Base-by-base conservation (phyloP, 306 rosid species). In the Senna tora region DNA sequence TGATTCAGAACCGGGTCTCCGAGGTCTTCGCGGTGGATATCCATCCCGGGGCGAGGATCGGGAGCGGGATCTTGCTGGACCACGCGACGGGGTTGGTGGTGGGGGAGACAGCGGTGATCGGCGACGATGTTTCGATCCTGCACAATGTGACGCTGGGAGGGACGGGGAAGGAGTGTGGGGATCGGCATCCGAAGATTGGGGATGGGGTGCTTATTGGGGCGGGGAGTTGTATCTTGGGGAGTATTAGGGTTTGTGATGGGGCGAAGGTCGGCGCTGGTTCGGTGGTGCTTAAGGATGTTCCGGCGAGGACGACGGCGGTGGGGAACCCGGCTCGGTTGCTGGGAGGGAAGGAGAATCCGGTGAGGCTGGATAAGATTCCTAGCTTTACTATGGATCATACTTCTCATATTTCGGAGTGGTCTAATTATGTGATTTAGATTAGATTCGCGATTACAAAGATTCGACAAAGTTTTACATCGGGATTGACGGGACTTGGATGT, bases 171-270 rank as follows among this genome's bases (percentile, higher is more conserved):
- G 53, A 14, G 0, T 69, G 33, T 46, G 99, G 99, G 7, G 97
- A 94, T 41, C 81, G 99, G 55, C 97, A 94, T 50, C 99, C 99
- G 0, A 94, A 91, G 80, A 91, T 94, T 75, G 97, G 97, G 5
- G 84, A 94, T 74, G 97, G 99, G 38, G 99, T 94, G 33, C 38
- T 94, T 49, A 94, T 94, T 4, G 97, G 99, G 5, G 99, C 97
- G 0, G 96, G 97, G 36, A 86, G 96, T 41, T 91, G 95, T 75
- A 91, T 94, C 17, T 63, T 94, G 68, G 97, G 99, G 63, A 94
- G 89, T 22, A 88, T 91, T 32, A 86, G 42, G 77, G 64, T 94
- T 57, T 97, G 97, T 32, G 92, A 89, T 5, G 91, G 97, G 0
- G 96, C 96, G 2, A 91, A 89, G 72, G 87, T 94, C 55, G 99